Evolutionary conservation across 139 green algal species (phyloP), one percentile per base, ranked within the genome.

Genomic region (Chlamydomonas sp.): DNA sequence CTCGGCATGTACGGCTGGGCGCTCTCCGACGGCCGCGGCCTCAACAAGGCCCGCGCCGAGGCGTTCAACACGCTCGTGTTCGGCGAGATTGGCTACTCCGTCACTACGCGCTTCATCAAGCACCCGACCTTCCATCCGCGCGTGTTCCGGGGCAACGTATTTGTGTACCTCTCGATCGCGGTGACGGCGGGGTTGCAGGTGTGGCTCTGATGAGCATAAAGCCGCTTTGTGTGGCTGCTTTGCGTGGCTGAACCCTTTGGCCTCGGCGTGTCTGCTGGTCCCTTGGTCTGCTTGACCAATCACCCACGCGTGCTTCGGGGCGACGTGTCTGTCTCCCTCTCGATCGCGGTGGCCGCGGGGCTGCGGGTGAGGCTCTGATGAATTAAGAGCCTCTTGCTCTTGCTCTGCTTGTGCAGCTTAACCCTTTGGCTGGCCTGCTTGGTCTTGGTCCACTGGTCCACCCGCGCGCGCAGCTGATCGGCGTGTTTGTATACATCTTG

Each of bases 11-110:
- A 33, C 26, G 8, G 34, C 54, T 64, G 54, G 54, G 54, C 54
- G 26, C 10, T 10, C 10, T 36, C 8, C 24, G 54, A 64, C 10
- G 54, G 54, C 54, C 30, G 20, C 10, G 8, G 24, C 54, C 8
- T 64, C 16, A 10, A 64, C 26, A 64, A 33, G 54, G 54, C 54
- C 54, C n/a, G n/a, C n/a, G 71, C 70, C 0, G 70, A 81, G 70
- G 66, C 71, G 2, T 81, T 81, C 59, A 70, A 62, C 49, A 54
- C 70, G 35, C 70, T 80, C 38, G 75, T 76, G 20, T 67, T 67
- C 24, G 30, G 57, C 2, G 60, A 79, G 62, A 67, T 73, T 2
- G 22, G 43, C 30, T 62, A 64, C 33, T 36, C 36, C 8, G 22
- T 63, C 4, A 63, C 31, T 30, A 48, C 28, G 16, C 29, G 48